These are phyloP conservation scores for Aspergillus hiratsukae DNA, from an alignment of 2,329 filamentous ascomycete species.

Conservation along the genomic window DNA sequence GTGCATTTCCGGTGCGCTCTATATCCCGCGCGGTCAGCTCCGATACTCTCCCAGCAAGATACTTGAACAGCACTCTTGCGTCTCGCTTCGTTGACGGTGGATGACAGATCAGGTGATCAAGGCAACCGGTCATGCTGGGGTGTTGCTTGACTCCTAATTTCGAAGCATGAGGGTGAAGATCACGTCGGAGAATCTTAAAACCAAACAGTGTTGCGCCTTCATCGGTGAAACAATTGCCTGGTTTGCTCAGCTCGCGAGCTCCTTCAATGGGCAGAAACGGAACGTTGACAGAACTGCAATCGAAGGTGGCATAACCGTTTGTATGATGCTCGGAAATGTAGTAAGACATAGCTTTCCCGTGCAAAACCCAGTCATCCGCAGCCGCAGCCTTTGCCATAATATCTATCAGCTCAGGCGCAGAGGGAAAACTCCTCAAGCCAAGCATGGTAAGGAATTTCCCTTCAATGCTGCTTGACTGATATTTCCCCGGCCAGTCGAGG, in stretches of 20 bases:
- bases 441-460: conserved; percentile 68
- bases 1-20: conserved; percentile 57
- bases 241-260: conserved; percentile 60
- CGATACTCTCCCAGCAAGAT: conserved; percentile 71
- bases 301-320: conserved; percentile 68
- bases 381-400: conserved; percentile 66
- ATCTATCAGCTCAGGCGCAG: conserved; percentile 67
- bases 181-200: conserved; percentile 70
- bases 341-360: conserved; percentile 71
- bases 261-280: conserved; percentile 71
- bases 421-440: conserved; percentile 68
- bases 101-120: conserved; percentile 65
- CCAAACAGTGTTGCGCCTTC: conserved; percentile 70
- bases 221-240: conserved; percentile 78
- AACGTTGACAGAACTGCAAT: conserved; percentile 52
- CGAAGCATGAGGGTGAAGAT: conserved; percentile 73
- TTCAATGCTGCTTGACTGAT: conserved; percentile 63
- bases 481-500: conserved; percentile 76
- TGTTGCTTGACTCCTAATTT: conserved; percentile 85
- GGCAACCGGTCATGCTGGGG: conserved; percentile 72
- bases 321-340: conserved; percentile 74
- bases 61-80: conserved; percentile 71
- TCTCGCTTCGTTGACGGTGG: conserved; percentile 65
- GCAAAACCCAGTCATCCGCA: conserved; percentile 49
- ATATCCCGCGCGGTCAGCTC: conserved; percentile 65